phyloP scores from a whole-genome alignment of 495 filamentous ascomycete species.

The Cercophora samala region DNA sequence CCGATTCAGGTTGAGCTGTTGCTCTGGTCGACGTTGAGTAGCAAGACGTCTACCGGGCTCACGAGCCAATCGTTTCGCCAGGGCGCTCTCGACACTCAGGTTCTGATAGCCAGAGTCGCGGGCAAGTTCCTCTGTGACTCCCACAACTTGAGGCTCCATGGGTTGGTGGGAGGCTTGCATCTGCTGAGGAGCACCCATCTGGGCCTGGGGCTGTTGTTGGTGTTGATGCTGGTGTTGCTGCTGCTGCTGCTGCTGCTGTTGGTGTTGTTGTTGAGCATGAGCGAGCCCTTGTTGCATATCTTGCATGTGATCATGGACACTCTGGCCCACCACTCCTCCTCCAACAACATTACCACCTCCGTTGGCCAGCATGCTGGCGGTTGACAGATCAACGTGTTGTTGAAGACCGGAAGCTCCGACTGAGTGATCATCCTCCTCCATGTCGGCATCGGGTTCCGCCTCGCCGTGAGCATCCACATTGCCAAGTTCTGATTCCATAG shows the following conservation, averaged over 20 bases:
- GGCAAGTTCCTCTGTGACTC: slow-evolving; percentile 43
- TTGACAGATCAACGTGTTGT: slow-evolving; percentile 32
- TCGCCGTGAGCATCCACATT: slow-evolving; percentile 29
- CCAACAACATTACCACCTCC: slow-evolving; percentile 17
- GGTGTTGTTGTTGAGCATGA: slow-evolving; percentile 16
- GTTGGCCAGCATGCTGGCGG: slow-evolving; percentile 34
- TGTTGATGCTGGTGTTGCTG: slow-evolving; percentile 28
- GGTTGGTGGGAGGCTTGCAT: slow-evolving; percentile 33
- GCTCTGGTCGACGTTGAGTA: slow-evolving; percentile 45
- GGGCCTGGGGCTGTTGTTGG: slow-evolving; percentile 23
- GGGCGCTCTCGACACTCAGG: slow-evolving; percentile 46
- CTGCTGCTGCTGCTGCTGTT: slow-evolving; percentile 26
- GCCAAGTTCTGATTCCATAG: slow-evolving; percentile 33
- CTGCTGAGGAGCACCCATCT: slow-evolving; percentile 28
- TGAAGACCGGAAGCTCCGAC: slow-evolving; percentile 23
- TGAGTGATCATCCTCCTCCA: slow-evolving; percentile 29
- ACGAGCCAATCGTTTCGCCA: slow-evolving; percentile 45
- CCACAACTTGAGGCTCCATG: slow-evolving; percentile 32
- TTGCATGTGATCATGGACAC: slow-evolving; percentile 26
- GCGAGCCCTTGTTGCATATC: slow-evolving; percentile 16
- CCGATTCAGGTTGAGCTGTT: slow-evolving; percentile 42
- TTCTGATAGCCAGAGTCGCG: slow-evolving; percentile 39
- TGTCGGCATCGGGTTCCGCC: slow-evolving; percentile 33
- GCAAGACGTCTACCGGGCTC: slow-evolving; percentile 45
- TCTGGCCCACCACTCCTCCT: slow-evolving; percentile 12